Evolutionary conservation across 2,329 filamentous ascomycete species (phyloP).

Genomic region (Verticillium nubilum): DNA sequence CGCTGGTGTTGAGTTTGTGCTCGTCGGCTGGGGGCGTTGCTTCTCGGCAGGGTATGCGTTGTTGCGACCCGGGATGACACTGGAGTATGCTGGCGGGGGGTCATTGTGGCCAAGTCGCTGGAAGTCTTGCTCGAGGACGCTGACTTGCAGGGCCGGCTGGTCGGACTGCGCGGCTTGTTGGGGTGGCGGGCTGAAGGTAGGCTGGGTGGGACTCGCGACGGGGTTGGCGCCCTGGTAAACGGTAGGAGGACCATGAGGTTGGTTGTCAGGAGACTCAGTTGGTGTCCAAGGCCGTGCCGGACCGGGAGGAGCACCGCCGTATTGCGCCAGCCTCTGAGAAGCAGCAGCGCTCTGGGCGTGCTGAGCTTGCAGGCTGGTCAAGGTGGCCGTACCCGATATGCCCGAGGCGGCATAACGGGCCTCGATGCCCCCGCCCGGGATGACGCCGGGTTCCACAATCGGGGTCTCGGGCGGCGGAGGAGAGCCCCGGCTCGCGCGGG

Average conservation of each 20-base stretch:
- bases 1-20: constrained; percentile 18
- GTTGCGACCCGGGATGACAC: constrained; percentile 50
- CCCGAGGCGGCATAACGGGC: constrained; percentile 87
- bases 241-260: constrained; percentile 83
- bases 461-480: constrained; percentile 94
- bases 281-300: constrained; percentile 82
- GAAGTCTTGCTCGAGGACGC: constrained; percentile 80
- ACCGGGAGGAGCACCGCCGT: constrained; percentile 46
- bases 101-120: constrained; percentile 76
- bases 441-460: constrained; percentile 63
- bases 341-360: constrained; percentile 69
- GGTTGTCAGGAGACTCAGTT: constrained; percentile 80
- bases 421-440: constrained; percentile 79
- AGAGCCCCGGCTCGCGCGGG: constrained; percentile 83
- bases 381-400: constrained; percentile 78
- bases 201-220: constrained; percentile 47
- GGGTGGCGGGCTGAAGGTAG: constrained; percentile 35
- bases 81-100: constrained; percentile 93
- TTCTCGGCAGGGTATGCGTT: constrained; percentile 77
- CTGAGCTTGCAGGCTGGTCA: constrained; percentile 64
- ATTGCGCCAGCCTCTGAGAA: constrained; percentile 74
- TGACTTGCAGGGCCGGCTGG: constrained; percentile 42
- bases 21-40: constrained; percentile 39
- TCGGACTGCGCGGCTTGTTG: constrained; percentile 27
- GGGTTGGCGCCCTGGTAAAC: constrained; percentile 84